Evolutionary conservation across 192 early-diverging fungal species (phyloP).

Genomic region (Backusella sp.): DNA sequence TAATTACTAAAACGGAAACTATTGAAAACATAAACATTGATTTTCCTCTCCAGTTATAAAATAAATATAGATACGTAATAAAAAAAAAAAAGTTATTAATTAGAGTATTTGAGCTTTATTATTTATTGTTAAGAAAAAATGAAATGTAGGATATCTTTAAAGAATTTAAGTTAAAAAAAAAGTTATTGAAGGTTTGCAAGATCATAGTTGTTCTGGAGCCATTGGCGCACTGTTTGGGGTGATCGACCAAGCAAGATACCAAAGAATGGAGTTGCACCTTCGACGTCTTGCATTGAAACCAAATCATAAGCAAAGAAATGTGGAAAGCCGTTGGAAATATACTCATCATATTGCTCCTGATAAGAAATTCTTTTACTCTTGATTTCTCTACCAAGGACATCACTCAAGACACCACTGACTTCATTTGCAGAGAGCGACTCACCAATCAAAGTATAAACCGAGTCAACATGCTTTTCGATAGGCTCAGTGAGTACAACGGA

Average conservation of each 20-base stretch:
- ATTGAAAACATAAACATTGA: too few species aligned
- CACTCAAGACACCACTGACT: background rate
- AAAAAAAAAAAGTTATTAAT: too few species aligned
- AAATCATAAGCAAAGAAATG: background rate
- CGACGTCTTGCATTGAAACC: background rate
- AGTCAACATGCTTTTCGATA: slow-evolving; percentile 13
- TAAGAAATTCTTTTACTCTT: background rate
- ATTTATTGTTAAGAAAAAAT: background rate
- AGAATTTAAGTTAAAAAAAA: background rate
- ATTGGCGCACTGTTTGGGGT: background rate
- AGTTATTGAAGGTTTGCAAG: background rate
- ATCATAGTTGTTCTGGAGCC: background rate
- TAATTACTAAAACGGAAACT: too few species aligned
- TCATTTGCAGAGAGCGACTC: background rate
- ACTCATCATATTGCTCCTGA: background rate
- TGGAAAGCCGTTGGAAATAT: background rate
- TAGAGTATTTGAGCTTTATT: too few species aligned
- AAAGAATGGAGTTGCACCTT: background rate
- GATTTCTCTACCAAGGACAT: slow-evolving; percentile 10
- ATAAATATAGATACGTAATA: background rate
- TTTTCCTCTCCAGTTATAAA: background rate
- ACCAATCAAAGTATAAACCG: slow-evolving; percentile 14
- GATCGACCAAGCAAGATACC: background rate
- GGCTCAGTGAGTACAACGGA: slow-evolving; percentile 10
- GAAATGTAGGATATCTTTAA: background rate